Evolutionary conservation across 768 basidiomycete genomes (phyloP), one percentile per base, ranked within the genome.

Genomic region (Rhodosporidiobolus sp.): DNA sequence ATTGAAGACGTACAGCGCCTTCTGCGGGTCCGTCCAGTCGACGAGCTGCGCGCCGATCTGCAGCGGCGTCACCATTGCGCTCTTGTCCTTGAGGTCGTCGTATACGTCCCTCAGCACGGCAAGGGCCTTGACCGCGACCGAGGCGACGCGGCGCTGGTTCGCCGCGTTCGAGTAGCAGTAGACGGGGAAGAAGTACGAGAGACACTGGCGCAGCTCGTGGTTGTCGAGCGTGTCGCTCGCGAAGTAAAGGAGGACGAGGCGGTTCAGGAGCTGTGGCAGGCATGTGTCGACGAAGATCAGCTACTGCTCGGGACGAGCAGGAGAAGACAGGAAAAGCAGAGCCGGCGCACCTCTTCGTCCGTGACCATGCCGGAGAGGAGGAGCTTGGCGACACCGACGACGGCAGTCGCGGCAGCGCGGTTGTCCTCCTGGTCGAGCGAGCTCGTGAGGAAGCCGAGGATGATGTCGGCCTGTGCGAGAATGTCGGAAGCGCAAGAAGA

Each of bases 371-470:
- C 90, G 0, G 88, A 83, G 11, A 94, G 82, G 78, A 92, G 85
- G 34, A 98, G 84, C 81, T 98, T 98, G n/a, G 92, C 85, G 8
- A 92, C 83, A 0, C 94, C 94, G 38, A 90, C 83, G 70, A 88
- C 88, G 20, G 92, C 82, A 10, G 90, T 81, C 3, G 91, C 90
- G 72, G 88, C 87, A 0, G 90, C 87, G 55, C 85, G 85, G 12
- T 82, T 81, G 35, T 86, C 84, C 12, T 88, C 85, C 60, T 88
- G 85, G 57, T 89, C 83, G 35, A 89, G 82, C 4, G 86, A 81
- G 50, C 85, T 83, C 9, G 88, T 79, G 11, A 92, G 79, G 63
- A 89, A 87, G 35, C 90, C 89, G 50, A 91, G 85, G 28, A 90
- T 85, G 55, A 88, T 85, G 17, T 86, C 75, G 28, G 67, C 43